Conservation (phyloP, 1,284 basidiomycete genomes). For the Butyriboletus regius region DNA sequence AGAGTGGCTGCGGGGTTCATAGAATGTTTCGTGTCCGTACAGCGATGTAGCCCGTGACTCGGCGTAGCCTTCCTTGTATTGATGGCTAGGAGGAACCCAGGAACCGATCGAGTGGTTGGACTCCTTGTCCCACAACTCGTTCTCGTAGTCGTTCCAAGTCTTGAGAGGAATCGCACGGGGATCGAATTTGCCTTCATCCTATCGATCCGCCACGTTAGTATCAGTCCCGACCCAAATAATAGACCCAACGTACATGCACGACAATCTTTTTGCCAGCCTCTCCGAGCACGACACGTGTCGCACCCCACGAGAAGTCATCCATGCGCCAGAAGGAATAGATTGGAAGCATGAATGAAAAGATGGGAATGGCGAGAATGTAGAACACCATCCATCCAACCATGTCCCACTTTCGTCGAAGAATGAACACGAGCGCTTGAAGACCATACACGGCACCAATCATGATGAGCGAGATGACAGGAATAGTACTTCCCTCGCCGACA, state of each 20-base stretch:
- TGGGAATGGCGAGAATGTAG: constrained; percentile 87
- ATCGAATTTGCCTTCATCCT: constrained; percentile 97
- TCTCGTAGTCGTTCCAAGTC: constrained; percentile 95
- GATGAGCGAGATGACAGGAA: constrained; percentile 76
- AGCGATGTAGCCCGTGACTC: constrained; percentile 68
- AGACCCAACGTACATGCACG: constrained; percentile 64
- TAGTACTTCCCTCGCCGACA: constrained; percentile 52
- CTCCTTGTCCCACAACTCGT: constrained; percentile 95
- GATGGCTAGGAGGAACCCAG: constrained; percentile 66
- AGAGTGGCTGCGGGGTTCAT: constrained; percentile 62
- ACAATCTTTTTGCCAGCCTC: constrained; percentile 93
- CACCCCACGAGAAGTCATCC: constrained; percentile 99
- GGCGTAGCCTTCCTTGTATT: constrained; percentile 63
- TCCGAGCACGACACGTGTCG: constrained; percentile 86
- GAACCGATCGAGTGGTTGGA: constrained; percentile 85
- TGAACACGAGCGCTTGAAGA: constrained; percentile 79
- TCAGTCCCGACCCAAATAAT: not conserved
- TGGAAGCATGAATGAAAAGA: constrained; percentile 88
- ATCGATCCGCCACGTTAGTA: constrained; percentile 14
- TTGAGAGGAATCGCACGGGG: constrained; percentile 86
- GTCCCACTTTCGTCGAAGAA: constrained; percentile 85
- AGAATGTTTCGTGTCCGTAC: constrained; percentile 76
- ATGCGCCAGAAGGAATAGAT: constrained; percentile 98
- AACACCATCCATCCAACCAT: constrained; percentile 97
- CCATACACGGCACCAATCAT: constrained; percentile 93